These are phyloP conservation scores for Tuber umbilicatum DNA, from an alignment of 495 filamentous ascomycete species.

Conservation along the genomic window DNA sequence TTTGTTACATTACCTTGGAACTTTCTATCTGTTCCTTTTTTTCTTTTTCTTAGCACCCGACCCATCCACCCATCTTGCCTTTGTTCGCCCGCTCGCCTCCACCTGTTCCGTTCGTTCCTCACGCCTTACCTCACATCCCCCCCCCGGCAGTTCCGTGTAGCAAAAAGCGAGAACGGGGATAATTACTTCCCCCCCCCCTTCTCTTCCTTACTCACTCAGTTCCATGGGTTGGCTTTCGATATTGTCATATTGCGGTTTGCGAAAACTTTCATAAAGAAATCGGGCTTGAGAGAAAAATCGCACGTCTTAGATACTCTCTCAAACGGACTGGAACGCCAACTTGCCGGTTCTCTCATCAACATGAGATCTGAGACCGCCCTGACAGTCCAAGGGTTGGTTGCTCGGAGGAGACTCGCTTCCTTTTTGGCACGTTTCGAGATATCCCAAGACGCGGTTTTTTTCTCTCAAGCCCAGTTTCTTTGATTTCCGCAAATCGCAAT, in stretches of 20 bases:
- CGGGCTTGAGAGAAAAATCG: background rate
- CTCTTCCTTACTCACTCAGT: constrained; percentile 2
- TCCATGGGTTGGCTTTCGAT: background rate
- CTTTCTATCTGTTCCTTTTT: background rate
- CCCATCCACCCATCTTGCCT: constrained; percentile 2
- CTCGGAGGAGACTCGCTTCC: background rate
- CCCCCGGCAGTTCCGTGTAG: background rate
- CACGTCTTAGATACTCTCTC: background rate
- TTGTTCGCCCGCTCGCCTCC: background rate
- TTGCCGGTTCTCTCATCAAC: background rate
- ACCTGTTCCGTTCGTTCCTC: background rate
- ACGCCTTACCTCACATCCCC: background rate
- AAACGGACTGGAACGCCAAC: background rate
- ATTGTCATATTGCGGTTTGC: background rate
- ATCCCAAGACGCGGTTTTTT: background rate
- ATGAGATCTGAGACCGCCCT: background rate
- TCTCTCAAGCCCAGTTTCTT: background rate
- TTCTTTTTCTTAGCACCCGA: constrained; percentile 2
- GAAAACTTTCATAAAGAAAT: background rate
- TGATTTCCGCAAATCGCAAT: background rate
- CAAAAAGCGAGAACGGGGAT: background rate
- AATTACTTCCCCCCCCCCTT: background rate
- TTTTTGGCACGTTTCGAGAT: background rate
- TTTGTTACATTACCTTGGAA: background rate
- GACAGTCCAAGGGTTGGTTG: background rate